Conservation (phyloP, 1,284 basidiomycete genomes). For the Naganishia liquefaciens region DNA sequence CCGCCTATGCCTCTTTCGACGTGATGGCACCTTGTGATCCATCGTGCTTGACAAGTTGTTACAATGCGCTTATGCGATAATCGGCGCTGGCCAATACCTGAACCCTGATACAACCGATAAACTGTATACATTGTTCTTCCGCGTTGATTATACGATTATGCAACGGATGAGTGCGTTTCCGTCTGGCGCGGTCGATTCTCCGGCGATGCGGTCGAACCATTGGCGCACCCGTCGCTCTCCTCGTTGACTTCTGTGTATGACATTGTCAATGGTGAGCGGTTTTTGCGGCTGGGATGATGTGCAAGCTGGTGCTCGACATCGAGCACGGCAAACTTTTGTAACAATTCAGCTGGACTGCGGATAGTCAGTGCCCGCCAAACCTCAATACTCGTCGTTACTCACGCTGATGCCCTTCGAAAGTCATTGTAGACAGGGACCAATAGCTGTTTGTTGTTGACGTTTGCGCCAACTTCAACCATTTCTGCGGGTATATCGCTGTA, state of each 20-base stretch:
- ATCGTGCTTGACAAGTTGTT: too few species aligned
- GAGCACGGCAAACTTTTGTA: constrained; percentile 21
- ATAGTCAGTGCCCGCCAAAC: neutral
- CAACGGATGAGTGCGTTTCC: neutral
- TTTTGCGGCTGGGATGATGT: constrained; percentile 4
- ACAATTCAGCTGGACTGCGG: constrained; percentile 28
- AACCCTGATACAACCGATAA: too few species aligned
- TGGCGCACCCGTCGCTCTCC: constrained; percentile 8
- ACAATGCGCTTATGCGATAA: too few species aligned
- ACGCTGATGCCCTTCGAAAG: constrained; percentile 32
- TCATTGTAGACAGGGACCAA: constrained; percentile 7
- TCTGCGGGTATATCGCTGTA: neutral
- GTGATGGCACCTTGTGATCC: too few species aligned
- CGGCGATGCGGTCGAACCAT: constrained; percentile 10
- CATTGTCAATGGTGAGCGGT: constrained; percentile 20
- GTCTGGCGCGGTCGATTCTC: neutral
- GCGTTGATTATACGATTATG: neutral
- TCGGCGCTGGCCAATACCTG: too few species aligned
- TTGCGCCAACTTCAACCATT: neutral
- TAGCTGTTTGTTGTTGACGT: constrained; percentile 5
- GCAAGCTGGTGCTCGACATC: constrained; percentile 24
- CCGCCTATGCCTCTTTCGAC: too few species aligned
- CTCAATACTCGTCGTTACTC: constrained; percentile 2
- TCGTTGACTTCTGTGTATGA: constrained; percentile 1
- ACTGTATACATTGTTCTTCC: too few species aligned